Base-by-base conservation (phyloP, 768 basidiomycete genomes). In the Hypsizygus marmoreus region DNA sequence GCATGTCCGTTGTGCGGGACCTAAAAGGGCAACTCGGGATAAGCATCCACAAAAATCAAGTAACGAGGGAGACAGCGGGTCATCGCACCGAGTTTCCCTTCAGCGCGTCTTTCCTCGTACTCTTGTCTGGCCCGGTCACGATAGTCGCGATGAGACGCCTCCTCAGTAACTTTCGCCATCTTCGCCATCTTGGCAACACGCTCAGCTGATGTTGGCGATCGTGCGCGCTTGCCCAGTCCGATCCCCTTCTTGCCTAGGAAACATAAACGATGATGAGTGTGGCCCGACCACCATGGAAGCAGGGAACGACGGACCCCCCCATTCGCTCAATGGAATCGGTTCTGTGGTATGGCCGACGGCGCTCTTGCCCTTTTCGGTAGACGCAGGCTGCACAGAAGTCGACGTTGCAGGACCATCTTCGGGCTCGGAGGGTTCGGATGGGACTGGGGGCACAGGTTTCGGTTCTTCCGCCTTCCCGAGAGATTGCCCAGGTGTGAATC, bases 401-500 rank as follows among this genome's bases (percentile, higher is more conserved):
- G 14, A 17, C 29, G 16, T 26, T 28, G n/a, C n/a, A n/a, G n/a
- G 26, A 6, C 24, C 35, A 20, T 5, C 48, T 13, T 44, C 49
- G 14, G 40, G 26, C 32, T 45, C 40, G n/a, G n/a, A n/a, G 9
- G 40, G 30, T 45, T 41, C 35, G 3, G 29, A 31, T 11, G 34
- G 22, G 28, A 26, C 35, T n/a, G 52, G 22, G 12, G 46, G 26
- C 2, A 32, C 25, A 12, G 38, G 40, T 25, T 43, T 35, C 19
- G 51, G 50, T 22, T 64, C 58, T 8, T 68, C 67, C 7, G 62
- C 41, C 58, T 67, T 73, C 13, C 91, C 90, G 22, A 93, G 74
- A 11, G 88, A 74, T 62, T 91, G 82, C 12, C 91, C 91, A 2
- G 88, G 82, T 67, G 86, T 86, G 71, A 90, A 94, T 1, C 91